phyloP scores from a whole-genome alignment of 1,284 basidiomycete species.

The Malassezia psittaci region DNA sequence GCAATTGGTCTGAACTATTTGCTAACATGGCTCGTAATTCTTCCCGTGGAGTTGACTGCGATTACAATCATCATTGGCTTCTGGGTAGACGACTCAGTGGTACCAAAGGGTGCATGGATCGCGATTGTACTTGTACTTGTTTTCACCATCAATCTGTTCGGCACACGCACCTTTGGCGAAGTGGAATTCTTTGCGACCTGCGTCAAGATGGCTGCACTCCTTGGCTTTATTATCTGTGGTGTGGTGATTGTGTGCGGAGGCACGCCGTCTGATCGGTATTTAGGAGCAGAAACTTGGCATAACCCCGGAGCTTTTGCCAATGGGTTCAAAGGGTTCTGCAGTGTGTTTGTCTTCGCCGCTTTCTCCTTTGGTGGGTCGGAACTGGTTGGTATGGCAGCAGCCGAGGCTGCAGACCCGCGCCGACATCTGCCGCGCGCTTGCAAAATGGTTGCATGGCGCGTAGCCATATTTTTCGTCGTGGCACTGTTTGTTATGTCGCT shows the following conservation, averaged over 20 bases:
- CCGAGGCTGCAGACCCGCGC: conserved; percentile 54
- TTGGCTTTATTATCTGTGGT: conserved; percentile 40
- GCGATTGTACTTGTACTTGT: conserved; percentile 63
- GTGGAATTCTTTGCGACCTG: conserved; percentile 50
- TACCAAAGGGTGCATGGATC: conserved; percentile 56
- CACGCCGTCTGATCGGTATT: conserved; percentile 19
- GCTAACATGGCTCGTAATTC: conserved; percentile 39
- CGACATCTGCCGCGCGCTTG: conserved; percentile 34
- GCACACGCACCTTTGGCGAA: conserved; percentile 49
- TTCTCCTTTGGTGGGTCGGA: conserved; percentile 75
- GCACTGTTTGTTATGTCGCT: conserved; percentile 51
- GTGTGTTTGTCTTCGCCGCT: conserved; percentile 54
- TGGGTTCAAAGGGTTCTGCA: conserved; percentile 37
- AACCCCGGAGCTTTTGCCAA: conserved; percentile 11
- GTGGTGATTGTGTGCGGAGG: conserved; percentile 41
- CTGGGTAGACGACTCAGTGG: conserved; percentile 35
- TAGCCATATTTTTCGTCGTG: conserved; percentile 51
- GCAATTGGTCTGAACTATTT: conserved; percentile 59
- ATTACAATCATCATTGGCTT: conserved; percentile 36
- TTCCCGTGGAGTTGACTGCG: conserved; percentile 38
- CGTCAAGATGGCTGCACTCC: conserved; percentile 42
- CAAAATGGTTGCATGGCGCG: conserved; percentile 38
- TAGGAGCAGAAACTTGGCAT: conserved; percentile 3
- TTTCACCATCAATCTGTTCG: conserved; percentile 64
- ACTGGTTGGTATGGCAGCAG: conserved; percentile 71